Evolutionary conservation across 768 basidiomycete species (phyloP).

Genomic region (Leccinum longicurvipes): DNA sequence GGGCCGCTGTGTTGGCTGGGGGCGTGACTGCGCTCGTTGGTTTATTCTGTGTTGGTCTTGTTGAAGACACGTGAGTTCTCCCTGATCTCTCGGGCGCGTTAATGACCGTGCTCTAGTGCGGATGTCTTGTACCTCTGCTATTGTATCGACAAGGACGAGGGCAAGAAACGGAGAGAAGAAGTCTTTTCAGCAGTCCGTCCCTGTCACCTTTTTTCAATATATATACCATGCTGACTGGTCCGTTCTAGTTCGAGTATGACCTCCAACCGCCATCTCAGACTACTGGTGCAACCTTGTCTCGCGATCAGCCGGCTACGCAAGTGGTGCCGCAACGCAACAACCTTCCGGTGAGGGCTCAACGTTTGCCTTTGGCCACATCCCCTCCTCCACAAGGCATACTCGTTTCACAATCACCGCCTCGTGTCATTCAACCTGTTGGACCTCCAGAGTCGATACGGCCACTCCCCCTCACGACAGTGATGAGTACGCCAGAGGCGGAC

Average conservation of each 20-base stretch:
- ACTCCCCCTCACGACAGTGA: slow-evolving; percentile 10
- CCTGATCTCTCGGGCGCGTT: background rate
- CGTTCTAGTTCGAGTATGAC: slow-evolving; percentile 41
- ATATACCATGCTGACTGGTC: slow-evolving; percentile 3
- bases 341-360: slow-evolving; percentile 6
- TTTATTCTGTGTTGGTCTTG: slow-evolving; percentile 76
- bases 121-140: slow-evolving; percentile 68
- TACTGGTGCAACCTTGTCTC: slow-evolving; percentile 12
- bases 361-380: slow-evolving; percentile 6
- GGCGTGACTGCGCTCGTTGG: slow-evolving; percentile 80
- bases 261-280: slow-evolving; percentile 19
- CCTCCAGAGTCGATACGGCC: slow-evolving; percentile 15
- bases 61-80: slow-evolving; percentile 64
- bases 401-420: slow-evolving; percentile 7
- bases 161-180: slow-evolving; percentile 47
- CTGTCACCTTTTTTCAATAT: background rate
- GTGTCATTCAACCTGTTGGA: slow-evolving; percentile 1
- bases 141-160: slow-evolving; percentile 58
- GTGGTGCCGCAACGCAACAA: slow-evolving; percentile 11
- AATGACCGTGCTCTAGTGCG: slow-evolving; percentile 36
- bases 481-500: slow-evolving; percentile 26
- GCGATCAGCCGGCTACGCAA: slow-evolving; percentile 6
- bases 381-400: slow-evolving; percentile 13
- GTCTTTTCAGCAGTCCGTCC: slow-evolving; percentile 54
- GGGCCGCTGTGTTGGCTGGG: slow-evolving; percentile 73